Evolutionary conservation across 345 rosid species (phyloP).

Genomic region (Cardamine resedifolia): DNA sequence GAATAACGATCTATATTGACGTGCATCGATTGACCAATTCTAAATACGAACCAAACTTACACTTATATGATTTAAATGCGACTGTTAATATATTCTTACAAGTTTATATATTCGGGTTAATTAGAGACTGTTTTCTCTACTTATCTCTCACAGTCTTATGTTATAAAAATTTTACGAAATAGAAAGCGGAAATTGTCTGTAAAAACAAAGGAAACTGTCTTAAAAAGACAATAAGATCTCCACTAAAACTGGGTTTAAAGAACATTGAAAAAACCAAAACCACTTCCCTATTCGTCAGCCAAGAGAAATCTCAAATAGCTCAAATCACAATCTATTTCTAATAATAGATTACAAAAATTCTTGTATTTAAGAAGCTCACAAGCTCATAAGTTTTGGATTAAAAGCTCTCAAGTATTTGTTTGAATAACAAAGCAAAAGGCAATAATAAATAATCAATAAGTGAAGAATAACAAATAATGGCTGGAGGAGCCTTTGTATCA

Average conservation of each 20-base stretch:
- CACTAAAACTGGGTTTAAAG: slow-evolving; percentile 37
- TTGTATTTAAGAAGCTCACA: slow-evolving; percentile 30
- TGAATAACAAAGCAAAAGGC: slow-evolving; percentile 22
- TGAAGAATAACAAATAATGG: slow-evolving; percentile 44
- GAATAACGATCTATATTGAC: background rate
- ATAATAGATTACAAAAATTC: slow-evolving; percentile 11
- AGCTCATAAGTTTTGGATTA: slow-evolving; percentile 20
- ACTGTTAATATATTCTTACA: slow-evolving; percentile 11
- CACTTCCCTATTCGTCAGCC: slow-evolving; percentile 28
- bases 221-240: slow-evolving; percentile 30
- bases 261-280: slow-evolving; percentile 12
- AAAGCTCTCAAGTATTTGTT: slow-evolving; percentile 14
- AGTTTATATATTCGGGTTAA: background rate
- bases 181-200: slow-evolving; percentile 19
- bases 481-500: slow-evolving; percentile 50
- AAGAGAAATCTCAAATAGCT: slow-evolving; percentile 14
- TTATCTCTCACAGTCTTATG: slow-evolving; percentile 10
- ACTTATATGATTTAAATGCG: background rate
- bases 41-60: background rate
- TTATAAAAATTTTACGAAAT: background rate
- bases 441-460: slow-evolving; percentile 13
- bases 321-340: slow-evolving; percentile 13
- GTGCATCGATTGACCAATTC: background rate
- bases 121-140: background rate
- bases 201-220: slow-evolving; percentile 20